Evolutionary conservation across 768 basidiomycete species (phyloP).

Genomic region (Pilatotrama ljubarskyi): DNA sequence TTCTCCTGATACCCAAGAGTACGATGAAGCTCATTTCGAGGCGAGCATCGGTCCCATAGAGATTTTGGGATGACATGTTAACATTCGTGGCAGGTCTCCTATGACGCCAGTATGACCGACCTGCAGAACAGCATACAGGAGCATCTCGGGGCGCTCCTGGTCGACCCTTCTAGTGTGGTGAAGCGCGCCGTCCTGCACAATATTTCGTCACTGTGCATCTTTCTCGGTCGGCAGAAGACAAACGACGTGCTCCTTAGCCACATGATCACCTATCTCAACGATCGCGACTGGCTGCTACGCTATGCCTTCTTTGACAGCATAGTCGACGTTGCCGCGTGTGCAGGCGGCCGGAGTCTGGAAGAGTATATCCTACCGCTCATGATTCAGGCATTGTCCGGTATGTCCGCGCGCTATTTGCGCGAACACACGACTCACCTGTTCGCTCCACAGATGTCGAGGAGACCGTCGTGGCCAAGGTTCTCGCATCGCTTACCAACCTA

Average conservation of each 20-base stretch:
- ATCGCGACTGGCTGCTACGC: conserved; percentile 89
- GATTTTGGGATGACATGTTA: background rate
- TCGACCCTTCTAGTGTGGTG: conserved; percentile 87
- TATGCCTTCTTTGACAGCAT: conserved; percentile 95
- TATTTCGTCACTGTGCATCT: conserved; percentile 88
- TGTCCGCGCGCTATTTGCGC: background rate
- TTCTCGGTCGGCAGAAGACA: conserved; percentile 89
- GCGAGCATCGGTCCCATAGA: conserved; percentile 34
- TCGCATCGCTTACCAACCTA: conserved; percentile 84
- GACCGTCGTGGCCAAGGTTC: conserved; percentile 86
- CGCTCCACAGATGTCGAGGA: conserved; percentile 82
- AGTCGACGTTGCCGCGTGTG: conserved; percentile 92
- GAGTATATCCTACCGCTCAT: conserved; percentile 97
- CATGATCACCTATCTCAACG: conserved; percentile 83
- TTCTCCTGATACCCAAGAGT: conserved; percentile 63
- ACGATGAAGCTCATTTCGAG: conserved; percentile 81
- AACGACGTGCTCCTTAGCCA: conserved; percentile 93
- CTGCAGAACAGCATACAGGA: conserved; percentile 85
- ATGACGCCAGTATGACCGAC: conserved; percentile 85
- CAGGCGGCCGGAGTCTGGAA: conserved; percentile 87
- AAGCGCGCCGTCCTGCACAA: conserved; percentile 88
- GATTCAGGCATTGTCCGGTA: conserved; percentile 93
- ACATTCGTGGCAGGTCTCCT: conserved; percentile 65
- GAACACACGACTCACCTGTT: conserved; percentile 6
- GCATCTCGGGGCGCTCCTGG: conserved; percentile 80